Evolutionary conservation across 2,329 filamentous ascomycete genomes (phyloP), one percentile per base, ranked within the genome.

Genomic region (Hypoxylon sp.): DNA sequence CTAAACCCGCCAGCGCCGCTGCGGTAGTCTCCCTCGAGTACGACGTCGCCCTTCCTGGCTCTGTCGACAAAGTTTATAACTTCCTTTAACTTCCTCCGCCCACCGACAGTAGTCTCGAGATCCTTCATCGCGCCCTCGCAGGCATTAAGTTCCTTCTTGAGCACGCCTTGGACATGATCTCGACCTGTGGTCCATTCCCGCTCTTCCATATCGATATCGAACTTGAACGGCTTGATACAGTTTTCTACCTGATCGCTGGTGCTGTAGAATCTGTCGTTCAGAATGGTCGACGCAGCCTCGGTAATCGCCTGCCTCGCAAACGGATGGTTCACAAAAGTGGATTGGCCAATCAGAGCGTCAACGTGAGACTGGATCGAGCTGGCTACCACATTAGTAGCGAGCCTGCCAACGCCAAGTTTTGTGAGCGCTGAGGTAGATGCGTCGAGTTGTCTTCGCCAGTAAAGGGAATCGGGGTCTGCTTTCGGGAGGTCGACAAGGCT

Each of bases 141-240:
- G 22, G 93, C 92, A 60, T 87, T 85, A 3, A 99, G 83, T 76
- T 99, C 95, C 52, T 90, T 89, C 77, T 96, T 96, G n/a, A 99
- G 80, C 1, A 95, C 89, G 7, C 83, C 85, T 39, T 88, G 85
- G 1, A 94, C 90, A 70, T 96, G 95, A 47, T 97, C 93, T 53
- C 94, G 85, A 0, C 93, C 94, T 64, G 91, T 88, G 3, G 84
- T 78, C 95, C 95, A 99, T 76, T 99, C 96, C 6, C 88, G 84
- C 39, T 94, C 91, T 73, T 97, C 93, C 46, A 99, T 89, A 71
- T 99, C 95, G 61, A 99, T 97, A 66, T 97, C 93, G 70, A 94
- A 98, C 76, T 99, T 99, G 82, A 94, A 99, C 0, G 96, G 95
- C 78, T 99, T 99, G 79, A 99, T 96, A 75, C 94, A 99, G 75